Base-by-base conservation (phyloP, 2,329 filamentous ascomycete genomes). In the Sclerotinia nivalis region DNA sequence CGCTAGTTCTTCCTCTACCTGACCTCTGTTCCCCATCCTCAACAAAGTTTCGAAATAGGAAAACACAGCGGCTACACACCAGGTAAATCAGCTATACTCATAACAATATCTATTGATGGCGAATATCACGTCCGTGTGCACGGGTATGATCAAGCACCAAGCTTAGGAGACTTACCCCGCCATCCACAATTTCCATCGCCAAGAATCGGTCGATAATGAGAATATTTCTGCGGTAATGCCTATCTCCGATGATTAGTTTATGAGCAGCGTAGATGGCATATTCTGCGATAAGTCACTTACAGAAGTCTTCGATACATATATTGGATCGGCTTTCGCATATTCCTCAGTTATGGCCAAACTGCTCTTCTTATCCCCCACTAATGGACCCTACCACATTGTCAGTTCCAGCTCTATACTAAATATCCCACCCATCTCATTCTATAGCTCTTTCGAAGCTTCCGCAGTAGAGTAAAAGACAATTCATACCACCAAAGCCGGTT, bases 141-240 rank as follows among this genome's bases (percentile, higher is more conserved):
- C 55, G 65, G 68, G 59, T 61, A 69, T 71, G 47, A 66, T 62
- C n/a, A 66, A 60, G 55, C n/a, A 69, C 60, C 49, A 69, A 58
- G 68, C 60, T 66, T 28, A 20, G n/a, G 67, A 73, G 73, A 83
- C 89, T 84, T 85, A 97, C 95, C 96, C 90, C 95, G 88, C 95
- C 96, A 98, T 77, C 95, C 96, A 81, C 96, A 98, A 79, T 97
- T 96, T 71, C 96, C 96, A 82, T 98, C 95, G 67, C 96, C 95
- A 80, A 91, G 90, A 79, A 97, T 89, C 15, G 90, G 90, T 69
- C 96, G 92, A 78, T 95, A 97, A 79, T 93, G 90, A 28, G 93
- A 92, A 80, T 97, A 97, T 69, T 91, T 93, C 76, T 90, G 86
- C 9, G 93, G 91, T 68, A 99, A 86, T 28, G 89, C 86, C 93